Percentiles rank a stretch among this genome's conserved stretches.
Evolutionary conservation across 2,329 filamentous ascomycete species (phyloP).

Genomic region (Apiospora koreana): DNA sequence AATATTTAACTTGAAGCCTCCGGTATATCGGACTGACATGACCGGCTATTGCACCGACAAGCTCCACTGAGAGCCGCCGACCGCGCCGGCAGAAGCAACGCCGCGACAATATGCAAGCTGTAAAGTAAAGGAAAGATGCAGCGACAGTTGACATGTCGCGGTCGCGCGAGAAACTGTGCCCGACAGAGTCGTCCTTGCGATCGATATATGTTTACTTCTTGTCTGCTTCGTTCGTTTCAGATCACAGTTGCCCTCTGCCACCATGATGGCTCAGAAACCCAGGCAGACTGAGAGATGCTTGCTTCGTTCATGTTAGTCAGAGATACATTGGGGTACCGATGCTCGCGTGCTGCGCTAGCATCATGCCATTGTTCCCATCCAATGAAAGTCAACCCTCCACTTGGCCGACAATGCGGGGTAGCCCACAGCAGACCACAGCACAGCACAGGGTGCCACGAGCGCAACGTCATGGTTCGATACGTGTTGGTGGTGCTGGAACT

Average conservation of each 20-base stretch:
- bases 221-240: background rate
- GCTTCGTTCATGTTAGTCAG: background rate
- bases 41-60: background rate
- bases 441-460: background rate
- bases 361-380: constrained; percentile 6
- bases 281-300: background rate
- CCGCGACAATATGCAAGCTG: background rate
- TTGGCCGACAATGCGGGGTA: constrained; percentile 8
- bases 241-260: background rate
- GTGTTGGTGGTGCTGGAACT: too few species aligned
- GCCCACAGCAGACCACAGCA: background rate
- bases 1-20: background rate
- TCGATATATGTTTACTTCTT: background rate
- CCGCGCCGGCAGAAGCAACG: background rate
- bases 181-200: background rate
- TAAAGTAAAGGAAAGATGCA: too few species aligned
- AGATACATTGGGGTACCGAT: constrained; percentile 4
- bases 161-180: background rate
- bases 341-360: background rate
- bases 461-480: background rate
- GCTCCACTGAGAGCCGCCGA: constrained; percentile 5
- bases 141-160: background rate
- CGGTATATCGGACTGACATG: background rate
- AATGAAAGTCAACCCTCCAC: background rate
- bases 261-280: background rate